Evolutionary conservation across 169 alveolate genomes (phyloP), one percentile per base, ranked within the genome.

Genomic region (Cryptosporidium viatorum): DNA sequence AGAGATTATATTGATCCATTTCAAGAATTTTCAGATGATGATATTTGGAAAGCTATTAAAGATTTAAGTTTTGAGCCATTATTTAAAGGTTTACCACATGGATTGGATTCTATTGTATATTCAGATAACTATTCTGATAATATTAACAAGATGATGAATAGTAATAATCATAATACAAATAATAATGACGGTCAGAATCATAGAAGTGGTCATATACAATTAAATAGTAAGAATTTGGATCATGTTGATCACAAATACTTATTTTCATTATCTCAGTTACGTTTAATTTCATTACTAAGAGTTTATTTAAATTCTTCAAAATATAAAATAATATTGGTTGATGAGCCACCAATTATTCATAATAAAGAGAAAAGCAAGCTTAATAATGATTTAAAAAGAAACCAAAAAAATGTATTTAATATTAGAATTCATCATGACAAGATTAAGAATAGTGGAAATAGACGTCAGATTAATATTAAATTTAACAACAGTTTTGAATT

Each of bases 1-100:
- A 80, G 89, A 48, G 70, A 80, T n/a, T 80, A 80, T 14, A 80
- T 80, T 21, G 89, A 80, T 59, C 89, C 89, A 9, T 80, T 41
- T 41, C 55, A 48, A 31, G 69, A 80, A 26, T 67, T 29, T 39
- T 37, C 48, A 3, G 89, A 80, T 65, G 37, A n/a, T 10, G 75
- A 80, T 3, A 80, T 80, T 26, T 80, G 89, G 89, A 62, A 48
- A 9, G 89, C 80, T 29, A 26, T 80, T 10, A 21, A 65, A 21
- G 89, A 80, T 37, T 80, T 80, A 50, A 37, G 62, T 29, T 65
- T 62, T 33, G 55, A 80, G 48, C 55, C 73, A 18, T 35, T 80
- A 8, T 80, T 80, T 80, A 43, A 80, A 26, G 60, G 1, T 43
- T 67, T 80, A 33, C 80, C 89, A 14, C 18, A 37, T 31, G 89